Base-by-base conservation (phyloP, 306 rosid genomes). In the Quercus suber region DNA sequence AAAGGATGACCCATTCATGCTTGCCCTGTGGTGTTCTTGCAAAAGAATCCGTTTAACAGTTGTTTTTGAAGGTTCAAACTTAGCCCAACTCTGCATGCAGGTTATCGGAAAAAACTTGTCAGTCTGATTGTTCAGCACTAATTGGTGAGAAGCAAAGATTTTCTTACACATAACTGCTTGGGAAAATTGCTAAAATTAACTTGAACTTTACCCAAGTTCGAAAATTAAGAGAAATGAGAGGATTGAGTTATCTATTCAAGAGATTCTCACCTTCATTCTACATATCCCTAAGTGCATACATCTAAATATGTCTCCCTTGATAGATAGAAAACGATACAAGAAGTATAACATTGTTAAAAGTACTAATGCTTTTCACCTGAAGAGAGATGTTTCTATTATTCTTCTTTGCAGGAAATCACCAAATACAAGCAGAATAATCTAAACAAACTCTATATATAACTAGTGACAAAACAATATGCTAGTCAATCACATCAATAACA, bases 51-150 rank as follows among this genome's bases (percentile, higher is more conserved):
- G 88, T 80, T 90, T 88, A 43, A 92, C 89, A 60, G 83, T 92
- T 37, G 97, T 87, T 87, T 89, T 92, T 75, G 97, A 89, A 79
- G 99, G 97, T 69, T 94, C 91, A 77, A 87, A 88, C 73, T 81
- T 81, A 71, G 91, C 90, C 97, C 90, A 89, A 83, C 91, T 89
- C 99, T 90, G 89, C 87, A 86, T 57, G 79, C 25, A 73, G 79
- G 73, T 69, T n/a, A 78, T 61, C 19, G 51, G 69, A 76, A 52
- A 53, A 68, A 3, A 68, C 17, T 18, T 19, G 14, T 19, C 5
- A 67, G 51, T 67, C 19, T 67, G 51, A 19, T 33, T 5, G 37
- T 15, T 14, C 69, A 27, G 41, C 35, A 25, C n/a, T 14, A 28
- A 6, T 59, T 59, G 65, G 65, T 20, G 65, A 59, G 65, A 23